Evolutionary conservation across 805 yeast genomes (phyloP), one percentile per base, ranked within the genome.

Genomic region (Ogataea polymorpha): DNA sequence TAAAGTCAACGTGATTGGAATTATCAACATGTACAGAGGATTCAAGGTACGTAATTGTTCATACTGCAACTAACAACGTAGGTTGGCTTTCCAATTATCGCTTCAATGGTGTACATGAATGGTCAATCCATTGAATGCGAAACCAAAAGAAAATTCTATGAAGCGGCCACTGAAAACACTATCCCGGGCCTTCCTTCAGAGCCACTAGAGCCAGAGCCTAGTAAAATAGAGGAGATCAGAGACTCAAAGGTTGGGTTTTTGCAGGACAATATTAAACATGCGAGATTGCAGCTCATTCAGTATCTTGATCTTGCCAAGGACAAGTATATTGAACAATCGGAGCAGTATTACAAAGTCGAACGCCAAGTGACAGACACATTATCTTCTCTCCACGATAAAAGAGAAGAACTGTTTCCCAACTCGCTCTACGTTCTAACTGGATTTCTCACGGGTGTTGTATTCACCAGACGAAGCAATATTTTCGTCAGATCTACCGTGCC

Each of bases 351-450:
- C 52, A 61, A 65, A 17, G 71, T 74, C 4, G 96, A 87, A 65
- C 74, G 81, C 54, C 66, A 72, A 41, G 79, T 85, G 37, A 74
- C 86, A 7, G 59, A 70, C 23, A 81, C 91, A 1, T 61, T 86
- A 9, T 71, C 89, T 20, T 70, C 70, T 12, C 70, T 88, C 50
- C 88, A 82, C 59, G 70, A 75, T 45, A 76, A 68, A 51, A 63
- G 71, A 30, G 96, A 88, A 65, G 85, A 79, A 35, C 62, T 86
- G 37, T 69, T 84, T 36, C 93, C 96, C 11, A 83, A 82, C 48
- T 63, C 80, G 3, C 62, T 86, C 23, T 88, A 86, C 58, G 70
- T 88, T 28, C 57, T 79, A 8, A 75, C 86, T 21, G 89, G 87
- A 11, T 72, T 79, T 2, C 68, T 88, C 40, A 66, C 87, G 6